Base-by-base conservation (phyloP, 768 basidiomycete genomes). In the Coprinopsis cinerea region DNA sequence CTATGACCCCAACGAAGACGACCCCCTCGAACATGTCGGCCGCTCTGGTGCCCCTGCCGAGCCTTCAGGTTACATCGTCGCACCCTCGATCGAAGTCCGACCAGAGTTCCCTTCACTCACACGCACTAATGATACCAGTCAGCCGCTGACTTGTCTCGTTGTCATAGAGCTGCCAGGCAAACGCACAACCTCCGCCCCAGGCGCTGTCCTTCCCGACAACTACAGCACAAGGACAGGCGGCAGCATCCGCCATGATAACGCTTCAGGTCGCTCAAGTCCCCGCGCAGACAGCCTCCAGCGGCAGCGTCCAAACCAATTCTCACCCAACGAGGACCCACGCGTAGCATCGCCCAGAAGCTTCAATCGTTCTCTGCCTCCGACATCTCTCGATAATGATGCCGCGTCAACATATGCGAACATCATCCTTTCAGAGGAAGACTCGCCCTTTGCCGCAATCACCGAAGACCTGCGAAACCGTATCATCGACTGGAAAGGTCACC, bases 401-500 rank as follows among this genome's bases (percentile, higher is more conserved):
- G 59, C 63, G 0, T 66, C 67, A 6, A 60, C 63, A 49, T 67
- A 64, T 48, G 64, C 64, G 11, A 65, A 64, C 43, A 61, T 73
- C 59, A 63, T 73, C 47, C 69, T 70, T 36, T 69, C 73, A 11
- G 81, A 82, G 35, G 82, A 85, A 55, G 81, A 87, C 34, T 84
- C 85, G 20, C 85, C 90, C 3, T 94, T 97, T 68, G 75, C 67
- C 22, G 77, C 82, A 32, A 89, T 96, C 62, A 88, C 92, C 1
- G 86, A 89, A 49, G 95, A 98, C 64, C 78, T 99, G 32, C 77
- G 85, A 56, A 83, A 81, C 61, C 83, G 96, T 32, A 92, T 98
- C 57, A 85, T 88, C 49, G 93, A 96, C 68, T 97, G 94, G 90
- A 95, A 95, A 63, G 92, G 91, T 0, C 93, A 93, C 60, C 88